Evolutionary conservation across 1,284 basidiomycete species (phyloP), one percentile per base, ranked within the genome.

Genomic region (Taiwanofungus camphoratus): DNA sequence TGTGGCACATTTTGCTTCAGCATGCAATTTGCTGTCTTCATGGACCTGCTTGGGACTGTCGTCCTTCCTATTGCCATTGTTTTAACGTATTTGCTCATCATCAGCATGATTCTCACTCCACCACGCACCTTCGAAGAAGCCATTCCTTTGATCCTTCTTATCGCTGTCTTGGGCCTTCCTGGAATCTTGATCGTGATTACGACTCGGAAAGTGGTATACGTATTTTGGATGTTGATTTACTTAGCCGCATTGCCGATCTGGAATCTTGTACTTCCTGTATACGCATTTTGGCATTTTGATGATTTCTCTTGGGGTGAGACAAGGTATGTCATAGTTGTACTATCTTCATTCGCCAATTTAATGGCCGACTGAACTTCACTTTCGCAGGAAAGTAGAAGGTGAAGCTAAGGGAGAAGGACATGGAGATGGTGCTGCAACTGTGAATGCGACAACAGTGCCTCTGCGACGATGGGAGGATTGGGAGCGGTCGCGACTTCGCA

Each of bases 241-340:
- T 76, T 99, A 13, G 51, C 87, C 41, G 93, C 96, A 26, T 70
- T 98, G 36, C 94, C 95, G 0, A 75, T 97, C 15, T 98, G 93
- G 94, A 98, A 97, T 66, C 89, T 97, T 54, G 71, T 96, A 37
- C 73, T 97, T 2, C 95, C 94, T 5, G 70, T 94, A 4, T 97
- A 97, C 66, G 88, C 94, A 20, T 98, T 98, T 65, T 98, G 94
- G 94, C 94, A 99, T 68, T 98, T 99, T 65, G 96, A 99, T 58
- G 96, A 99, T 66, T 96, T 97, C 64, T 94, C 92, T 26, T 98
- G 95, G 95, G 95, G 95, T 58, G 92, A 97, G 67, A 99, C 95
- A 20, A 79, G 90, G 90, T 88, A 59, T 48, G 77, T 68, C 18
- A 16, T 12, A 23, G 37, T 46, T 43, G n/a, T n/a, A n/a, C n/a